Percentiles rank a stretch among this genome's conserved stretches.
Evolutionary conservation across 2,329 filamentous ascomycete species (phyloP).

Genomic region (Cladosporium sp.): DNA sequence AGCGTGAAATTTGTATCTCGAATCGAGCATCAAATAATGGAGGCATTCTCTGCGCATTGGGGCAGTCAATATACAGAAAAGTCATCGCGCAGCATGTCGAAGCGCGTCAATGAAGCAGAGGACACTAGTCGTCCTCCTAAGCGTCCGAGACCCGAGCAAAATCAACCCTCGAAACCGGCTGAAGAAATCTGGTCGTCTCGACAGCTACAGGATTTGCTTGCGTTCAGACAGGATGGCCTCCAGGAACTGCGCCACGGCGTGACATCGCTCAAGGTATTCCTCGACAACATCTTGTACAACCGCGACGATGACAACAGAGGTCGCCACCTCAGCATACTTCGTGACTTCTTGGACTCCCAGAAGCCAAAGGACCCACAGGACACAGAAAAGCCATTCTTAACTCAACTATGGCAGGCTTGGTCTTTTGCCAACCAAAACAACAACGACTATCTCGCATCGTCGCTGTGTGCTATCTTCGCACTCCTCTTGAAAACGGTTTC

Average conservation of each 20-base stretch:
- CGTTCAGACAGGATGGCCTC: constrained; percentile 69
- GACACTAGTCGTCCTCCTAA: constrained; percentile 36
- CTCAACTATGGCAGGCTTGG: constrained; percentile 86
- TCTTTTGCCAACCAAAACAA: constrained; percentile 76
- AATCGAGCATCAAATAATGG: constrained; percentile 1
- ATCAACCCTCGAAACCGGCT: constrained; percentile 51
- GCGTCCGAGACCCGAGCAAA: constrained; percentile 32
- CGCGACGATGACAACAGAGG: constrained; percentile 53
- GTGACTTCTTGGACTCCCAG: constrained; percentile 68
- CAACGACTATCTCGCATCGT: constrained; percentile 78
- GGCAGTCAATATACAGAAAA: not conserved
- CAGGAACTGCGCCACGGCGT: constrained; percentile 68
- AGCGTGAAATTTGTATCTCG: constrained; percentile 9
- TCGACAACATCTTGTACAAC: constrained; percentile 64
- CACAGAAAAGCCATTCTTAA: constrained; percentile 65
- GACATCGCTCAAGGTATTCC: constrained; percentile 69
- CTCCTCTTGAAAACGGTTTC: constrained; percentile 80
- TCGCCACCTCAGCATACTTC: constrained; percentile 60
- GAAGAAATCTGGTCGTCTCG: constrained; percentile 65
- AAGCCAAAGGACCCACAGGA: constrained; percentile 53
- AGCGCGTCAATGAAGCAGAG: constrained; percentile 30
- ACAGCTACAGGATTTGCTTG: constrained; percentile 69
- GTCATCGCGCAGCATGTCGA: constrained; percentile 30
- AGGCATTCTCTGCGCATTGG: constrained; percentile 11
- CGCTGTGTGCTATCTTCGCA: constrained; percentile 77